Evolutionary conservation across 1,284 basidiomycete species (phyloP).

Genomic region (Volvariella surrecta): DNA sequence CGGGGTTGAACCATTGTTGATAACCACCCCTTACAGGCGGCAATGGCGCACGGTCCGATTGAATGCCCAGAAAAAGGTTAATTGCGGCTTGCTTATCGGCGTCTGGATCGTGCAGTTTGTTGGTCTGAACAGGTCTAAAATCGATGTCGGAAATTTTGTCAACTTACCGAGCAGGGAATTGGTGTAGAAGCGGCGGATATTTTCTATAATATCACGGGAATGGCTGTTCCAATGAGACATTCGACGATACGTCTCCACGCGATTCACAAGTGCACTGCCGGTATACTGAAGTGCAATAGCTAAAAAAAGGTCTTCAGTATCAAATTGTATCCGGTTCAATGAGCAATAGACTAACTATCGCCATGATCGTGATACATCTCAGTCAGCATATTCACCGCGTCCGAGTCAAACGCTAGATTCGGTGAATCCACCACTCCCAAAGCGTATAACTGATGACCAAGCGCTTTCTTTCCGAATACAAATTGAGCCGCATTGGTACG

Average conservation of each 20-base stretch:
- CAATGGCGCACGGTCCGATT: slow-evolving; percentile 43
- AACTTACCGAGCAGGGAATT: slow-evolving; percentile 80
- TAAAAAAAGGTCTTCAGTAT: slow-evolving; percentile 20
- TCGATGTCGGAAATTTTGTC: neutral
- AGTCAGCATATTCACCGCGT: slow-evolving; percentile 94
- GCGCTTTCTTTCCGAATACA: slow-evolving; percentile 91
- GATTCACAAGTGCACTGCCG: slow-evolving; percentile 92
- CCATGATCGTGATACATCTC: slow-evolving; percentile 99
- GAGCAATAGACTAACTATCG: slow-evolving; percentile 77
- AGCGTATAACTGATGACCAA: slow-evolving; percentile 94
- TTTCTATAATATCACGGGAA: slow-evolving; percentile 95
- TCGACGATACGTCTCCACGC: slow-evolving; percentile 93
- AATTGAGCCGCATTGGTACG: slow-evolving; percentile 98
- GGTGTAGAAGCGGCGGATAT: slow-evolving; percentile 91
- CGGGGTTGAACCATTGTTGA: slow-evolving; percentile 73
- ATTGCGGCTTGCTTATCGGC: slow-evolving; percentile 98
- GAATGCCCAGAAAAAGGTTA: slow-evolving; percentile 91
- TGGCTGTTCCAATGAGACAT: slow-evolving; percentile 98
- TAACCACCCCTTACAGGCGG: slow-evolving; percentile 57
- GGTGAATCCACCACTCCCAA: slow-evolving; percentile 84
- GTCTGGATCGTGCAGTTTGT: slow-evolving; percentile 37
- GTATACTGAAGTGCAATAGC: slow-evolving; percentile 96
- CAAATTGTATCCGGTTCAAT: neutral
- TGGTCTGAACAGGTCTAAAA: slow-evolving; percentile 3
- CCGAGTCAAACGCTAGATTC: slow-evolving; percentile 87